These are phyloP conservation scores for Prunus padus DNA, from an alignment of 306 rosid species.

Conservation along the genomic window DNA sequence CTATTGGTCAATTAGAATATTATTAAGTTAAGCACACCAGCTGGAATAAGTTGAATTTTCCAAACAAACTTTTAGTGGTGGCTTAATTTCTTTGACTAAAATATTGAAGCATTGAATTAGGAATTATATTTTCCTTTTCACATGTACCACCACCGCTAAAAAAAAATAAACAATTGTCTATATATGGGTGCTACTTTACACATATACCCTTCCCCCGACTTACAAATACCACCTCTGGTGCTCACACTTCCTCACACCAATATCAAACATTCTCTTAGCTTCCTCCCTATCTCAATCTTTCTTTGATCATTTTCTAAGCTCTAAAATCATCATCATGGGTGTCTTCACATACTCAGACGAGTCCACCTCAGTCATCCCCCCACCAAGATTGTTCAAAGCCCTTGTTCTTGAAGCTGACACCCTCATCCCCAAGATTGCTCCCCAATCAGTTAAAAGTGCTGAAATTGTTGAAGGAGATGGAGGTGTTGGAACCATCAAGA, in stretches of 20 bases:
- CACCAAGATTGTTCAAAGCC: constrained; percentile 42
- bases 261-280: not conserved
- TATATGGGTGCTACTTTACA: not conserved
- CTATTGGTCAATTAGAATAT: not conserved
- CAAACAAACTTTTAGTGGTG: not conserved
- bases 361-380: constrained; percentile 37
- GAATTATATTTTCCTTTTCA: not conserved
- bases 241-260: not conserved
- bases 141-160: not conserved
- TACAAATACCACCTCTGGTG: not conserved
- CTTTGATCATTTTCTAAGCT: not conserved
- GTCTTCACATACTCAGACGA: constrained; percentile 10
- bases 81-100: not conserved
- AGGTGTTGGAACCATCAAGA: constrained; percentile 47
- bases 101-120: not conserved
- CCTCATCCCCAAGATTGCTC: constrained; percentile 41
- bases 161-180: not conserved
- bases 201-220: not conserved
- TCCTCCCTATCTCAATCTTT: not conserved
- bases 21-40: not conserved
- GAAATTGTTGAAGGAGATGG: constrained; percentile 50
- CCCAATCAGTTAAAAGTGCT: constrained; percentile 3
- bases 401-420: constrained; percentile 31
- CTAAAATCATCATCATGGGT: not conserved
- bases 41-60: not conserved